Conservation (phyloP, 2,329 filamentous ascomycete species). For the Magnaporthiopsis incrustans region DNA sequence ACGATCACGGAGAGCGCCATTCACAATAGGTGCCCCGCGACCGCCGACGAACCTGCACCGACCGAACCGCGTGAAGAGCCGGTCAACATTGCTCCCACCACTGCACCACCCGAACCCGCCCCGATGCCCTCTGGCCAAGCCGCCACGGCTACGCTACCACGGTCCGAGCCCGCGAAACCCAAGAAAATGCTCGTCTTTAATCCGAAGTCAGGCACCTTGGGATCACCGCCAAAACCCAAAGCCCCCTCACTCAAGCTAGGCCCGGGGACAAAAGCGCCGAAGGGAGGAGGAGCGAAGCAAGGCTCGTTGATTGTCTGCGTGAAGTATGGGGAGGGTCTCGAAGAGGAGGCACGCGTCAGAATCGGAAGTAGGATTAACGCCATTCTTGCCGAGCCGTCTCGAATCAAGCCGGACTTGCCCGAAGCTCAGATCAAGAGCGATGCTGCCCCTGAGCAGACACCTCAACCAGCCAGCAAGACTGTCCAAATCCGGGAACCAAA, state of each 20-base stretch:
- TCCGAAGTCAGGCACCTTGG: constrained; percentile 52
- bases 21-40: not conserved
- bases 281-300: not conserved
- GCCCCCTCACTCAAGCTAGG: constrained; percentile 9
- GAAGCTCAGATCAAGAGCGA: not conserved
- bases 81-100: not conserved
- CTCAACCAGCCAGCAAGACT: not conserved
- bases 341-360: constrained; percentile 8
- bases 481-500: constrained; percentile 7
- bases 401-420: not conserved
- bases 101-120: not conserved
- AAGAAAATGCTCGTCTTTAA: constrained; percentile 50
- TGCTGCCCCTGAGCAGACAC: not conserved
- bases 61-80: not conserved
- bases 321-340: constrained; percentile 7
- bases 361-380: constrained; percentile 10
- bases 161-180: constrained; percentile 15
- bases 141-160: not conserved
- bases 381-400: not conserved
- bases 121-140: not conserved
- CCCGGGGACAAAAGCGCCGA: not conserved
- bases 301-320: not conserved
- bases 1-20: not conserved
- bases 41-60: no score
- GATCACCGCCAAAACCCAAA: constrained; percentile 45